A percentile compares a stretch with the other conserved stretches of the same genome.
These are phyloP conservation scores for Fusarium foetens DNA, from an alignment of 2,329 filamentous ascomycete genomes.

Conservation along the genomic window DNA sequence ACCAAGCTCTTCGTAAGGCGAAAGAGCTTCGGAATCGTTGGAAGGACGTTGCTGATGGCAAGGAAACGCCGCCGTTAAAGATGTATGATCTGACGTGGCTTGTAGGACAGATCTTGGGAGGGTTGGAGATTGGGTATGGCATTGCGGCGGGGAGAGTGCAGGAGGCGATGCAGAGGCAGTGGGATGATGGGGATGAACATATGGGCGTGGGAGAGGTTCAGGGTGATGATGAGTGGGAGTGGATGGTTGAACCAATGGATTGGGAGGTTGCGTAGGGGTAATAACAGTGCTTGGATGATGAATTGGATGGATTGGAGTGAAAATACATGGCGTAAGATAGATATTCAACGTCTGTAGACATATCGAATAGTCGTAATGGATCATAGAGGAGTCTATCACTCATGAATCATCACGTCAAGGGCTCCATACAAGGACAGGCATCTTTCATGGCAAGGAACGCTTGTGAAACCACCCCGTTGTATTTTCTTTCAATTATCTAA, in stretches of 20 bases:
- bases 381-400: background rate
- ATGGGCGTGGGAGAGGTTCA: slow-evolving; percentile 19
- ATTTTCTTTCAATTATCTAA: slow-evolving; percentile 39
- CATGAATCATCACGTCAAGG: background rate
- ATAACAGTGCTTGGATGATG: background rate
- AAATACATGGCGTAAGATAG: background rate
- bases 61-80: slow-evolving; percentile 56
- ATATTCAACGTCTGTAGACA: background rate
- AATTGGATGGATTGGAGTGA: background rate
- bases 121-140: slow-evolving; percentile 67
- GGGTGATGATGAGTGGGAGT: slow-evolving; percentile 49
- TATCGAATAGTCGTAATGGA: background rate
- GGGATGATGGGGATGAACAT: slow-evolving; percentile 14
- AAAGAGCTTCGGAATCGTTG: slow-evolving; percentile 78
- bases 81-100: slow-evolving; percentile 72
- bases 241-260: slow-evolving; percentile 55
- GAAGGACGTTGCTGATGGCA: slow-evolving; percentile 71
- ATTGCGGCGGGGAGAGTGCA: slow-evolving; percentile 60
- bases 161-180: slow-evolving; percentile 54
- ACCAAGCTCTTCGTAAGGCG: slow-evolving; percentile 68
- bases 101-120: slow-evolving; percentile 64
- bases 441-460: background rate
- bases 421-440: background rate
- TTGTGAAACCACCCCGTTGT: slow-evolving; percentile 6
- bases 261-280: slow-evolving; percentile 46